These are phyloP conservation scores for Sporothrix inflata DNA, from an alignment of 2,329 filamentous ascomycete species.

Conservation along the genomic window DNA sequence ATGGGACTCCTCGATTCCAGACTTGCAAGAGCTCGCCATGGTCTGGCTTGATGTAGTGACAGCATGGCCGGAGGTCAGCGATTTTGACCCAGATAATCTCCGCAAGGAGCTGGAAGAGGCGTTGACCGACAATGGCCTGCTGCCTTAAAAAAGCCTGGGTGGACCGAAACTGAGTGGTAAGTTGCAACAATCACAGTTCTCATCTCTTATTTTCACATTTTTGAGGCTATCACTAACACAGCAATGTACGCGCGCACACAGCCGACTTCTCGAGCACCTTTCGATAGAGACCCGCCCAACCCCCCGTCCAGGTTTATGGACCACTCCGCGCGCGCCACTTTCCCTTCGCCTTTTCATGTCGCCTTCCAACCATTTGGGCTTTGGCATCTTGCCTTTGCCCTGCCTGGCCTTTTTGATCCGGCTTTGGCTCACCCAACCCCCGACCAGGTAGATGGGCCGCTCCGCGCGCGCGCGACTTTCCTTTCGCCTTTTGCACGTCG, in stretches of 20 bases:
- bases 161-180: slow-evolving; percentile 12
- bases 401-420: not conserved
- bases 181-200: not conserved
- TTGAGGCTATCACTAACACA: not conserved
- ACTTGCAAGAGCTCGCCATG: not conserved
- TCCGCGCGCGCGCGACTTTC: not conserved
- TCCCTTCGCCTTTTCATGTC: not conserved
- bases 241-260: not conserved
- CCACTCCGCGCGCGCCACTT: not conserved
- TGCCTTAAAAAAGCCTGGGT: not conserved
- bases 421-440: not conserved
- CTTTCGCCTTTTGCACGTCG: not conserved
- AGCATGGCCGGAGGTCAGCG: not conserved
- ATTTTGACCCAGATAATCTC: not conserved
- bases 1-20: not conserved
- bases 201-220: not conserved
- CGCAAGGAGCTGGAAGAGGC: not conserved
- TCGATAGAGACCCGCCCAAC: not conserved
- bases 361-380: not conserved
- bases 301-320: not conserved
- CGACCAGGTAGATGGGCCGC: not conserved
- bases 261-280: not conserved
- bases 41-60: not conserved
- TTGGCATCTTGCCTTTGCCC: not conserved
- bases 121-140: not conserved